Evolutionary conservation across 2,329 filamentous ascomycete genomes (phyloP), one percentile per base, ranked within the genome.

Genomic region (Hypoxylon sp.): DNA sequence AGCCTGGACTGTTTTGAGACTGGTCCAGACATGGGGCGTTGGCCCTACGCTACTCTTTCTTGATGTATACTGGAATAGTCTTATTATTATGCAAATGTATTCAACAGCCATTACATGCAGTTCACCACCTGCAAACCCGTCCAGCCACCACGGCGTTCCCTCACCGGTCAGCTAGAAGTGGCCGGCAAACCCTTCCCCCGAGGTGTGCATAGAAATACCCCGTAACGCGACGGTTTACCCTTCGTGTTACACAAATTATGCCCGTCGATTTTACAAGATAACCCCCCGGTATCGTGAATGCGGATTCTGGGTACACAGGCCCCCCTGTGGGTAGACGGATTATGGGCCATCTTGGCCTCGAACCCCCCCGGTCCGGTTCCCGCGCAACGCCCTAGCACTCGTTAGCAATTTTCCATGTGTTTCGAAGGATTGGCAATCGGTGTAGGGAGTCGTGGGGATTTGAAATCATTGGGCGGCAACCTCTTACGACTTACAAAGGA

Each of bases 321-420:
- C 63, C 60, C 59, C 60, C 56, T 58, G 53, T 56, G 62, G 51
- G 59, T 58, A 66, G 18, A 64, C 54, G 50, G 59, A 48, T 56
- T 56, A 68, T 66, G 59, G 56, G 51, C 55, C 63, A 55, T 61
- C 55, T 66, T 66, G 62, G 66, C 66, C 66, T 68, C 54, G 59
- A 66, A 66, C 62, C 65, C 65, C 65, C 65, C 66, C 59, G 66
- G 66, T 68, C 62, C 66, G 65, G 66, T 66, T 68, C 60, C 66
- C 66, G 66, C 66, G 66, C 59, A 66, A 68, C 48, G 59, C 59
- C 66, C 63, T 66, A 66, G 63, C 59, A 59, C 63, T 51, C 55
- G 45, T 63, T 58, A 54, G 55, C 58, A 64, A 48, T 59, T 66
- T 68, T 68, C 63, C 52, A 65, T 64, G 54, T 57, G 66, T 64